A percentile compares a stretch with the other conserved stretches of the same genome.
Conservation (phyloP, 1,139 yeast species). For the Zygoascus meyerae region DNA sequence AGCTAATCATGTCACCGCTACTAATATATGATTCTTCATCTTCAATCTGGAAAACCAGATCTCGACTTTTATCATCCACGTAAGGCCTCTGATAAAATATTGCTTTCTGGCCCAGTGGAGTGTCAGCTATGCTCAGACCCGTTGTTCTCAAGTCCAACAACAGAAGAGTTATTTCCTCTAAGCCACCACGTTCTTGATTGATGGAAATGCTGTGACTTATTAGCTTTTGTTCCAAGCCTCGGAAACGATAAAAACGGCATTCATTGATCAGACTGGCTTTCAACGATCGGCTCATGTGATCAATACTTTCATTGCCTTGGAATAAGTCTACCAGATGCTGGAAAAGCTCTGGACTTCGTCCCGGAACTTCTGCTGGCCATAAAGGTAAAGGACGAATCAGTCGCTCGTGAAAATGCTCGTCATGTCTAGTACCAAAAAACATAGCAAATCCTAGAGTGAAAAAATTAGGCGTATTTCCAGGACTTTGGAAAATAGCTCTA, state of each 20-base stretch:
- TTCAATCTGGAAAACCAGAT: conserved; percentile 52
- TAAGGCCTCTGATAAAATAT: conserved; percentile 52
- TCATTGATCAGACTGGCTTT: conserved; percentile 55
- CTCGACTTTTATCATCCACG: conserved; percentile 46
- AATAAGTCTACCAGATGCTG: conserved; percentile 52
- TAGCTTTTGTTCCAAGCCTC: conserved; percentile 66
- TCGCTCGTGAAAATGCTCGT: conserved; percentile 30
- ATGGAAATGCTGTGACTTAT: conserved; percentile 45
- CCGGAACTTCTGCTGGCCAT: conserved; percentile 47
- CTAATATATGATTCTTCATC: conserved; percentile 8
- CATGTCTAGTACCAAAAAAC: conserved; percentile 32
- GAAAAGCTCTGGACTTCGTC: conserved; percentile 55
- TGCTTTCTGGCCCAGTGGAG: conserved; percentile 7
- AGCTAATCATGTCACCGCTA: not conserved
- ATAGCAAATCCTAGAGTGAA: conserved; percentile 58
- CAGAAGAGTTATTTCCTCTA: conserved; percentile 53
- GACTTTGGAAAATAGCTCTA: conserved; percentile 43
- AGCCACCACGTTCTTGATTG: conserved; percentile 45
- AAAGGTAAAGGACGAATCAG: conserved; percentile 75
- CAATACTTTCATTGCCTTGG: conserved; percentile 47
- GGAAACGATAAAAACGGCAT: conserved; percentile 70
- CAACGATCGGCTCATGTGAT: conserved; percentile 47
- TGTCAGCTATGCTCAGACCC: conserved; percentile 2
- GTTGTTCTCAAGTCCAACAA: conserved; percentile 39
- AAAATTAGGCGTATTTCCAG: conserved; percentile 74